Evolutionary conservation across 2,329 filamentous ascomycete genomes (phyloP), one percentile per base, ranked within the genome.

Genomic region (Endoconidiophora laricicola): DNA sequence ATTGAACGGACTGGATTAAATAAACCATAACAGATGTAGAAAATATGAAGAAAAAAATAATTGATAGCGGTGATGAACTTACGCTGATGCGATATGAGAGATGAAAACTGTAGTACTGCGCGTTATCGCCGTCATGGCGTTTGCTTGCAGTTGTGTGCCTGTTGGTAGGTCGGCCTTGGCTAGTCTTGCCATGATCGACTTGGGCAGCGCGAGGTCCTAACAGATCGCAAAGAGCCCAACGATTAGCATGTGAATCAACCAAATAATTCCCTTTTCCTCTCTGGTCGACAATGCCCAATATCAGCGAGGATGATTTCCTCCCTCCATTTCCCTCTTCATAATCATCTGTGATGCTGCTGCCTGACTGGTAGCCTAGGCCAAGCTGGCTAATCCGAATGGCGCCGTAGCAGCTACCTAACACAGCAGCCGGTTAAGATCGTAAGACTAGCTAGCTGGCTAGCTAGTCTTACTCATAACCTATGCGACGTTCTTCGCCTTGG

Each of bases 81-180:
- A 90, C 84, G 79, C 75, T 54, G 77, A 74, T 42, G 83, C 80
- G 29, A 91, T 69, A 62, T 88, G 85, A 65, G 78, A 90, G 57
- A 91, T 81, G 60, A 91, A 91, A 0, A 91, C 79, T 1, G 83
- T 88, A 6, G 85, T 81, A 63, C 82, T 83, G 66, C 88, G 88
- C 56, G 77, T 82, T 67, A 91, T 73, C 7, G 84, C 85, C 47
- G 86, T 66, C 49, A 88, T 75, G 40, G 85, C 85, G 66, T 87
- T 86, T 59, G 80, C 84, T 62, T 90, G 83, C 45, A 90, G 84
- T 64, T 86, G 82, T 4, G 84, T 88, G 61, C 87, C 87, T 4
- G 83, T 72, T 1, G 85, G 84, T 4, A 91, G 68, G 4, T 86
- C 83, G 39, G 83, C 81, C 66, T 90, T 90, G 39, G 83, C 82